Evolutionary conservation across 306 rosid genomes (phyloP).

Genomic region (Castanopsis chinensis): DNA sequence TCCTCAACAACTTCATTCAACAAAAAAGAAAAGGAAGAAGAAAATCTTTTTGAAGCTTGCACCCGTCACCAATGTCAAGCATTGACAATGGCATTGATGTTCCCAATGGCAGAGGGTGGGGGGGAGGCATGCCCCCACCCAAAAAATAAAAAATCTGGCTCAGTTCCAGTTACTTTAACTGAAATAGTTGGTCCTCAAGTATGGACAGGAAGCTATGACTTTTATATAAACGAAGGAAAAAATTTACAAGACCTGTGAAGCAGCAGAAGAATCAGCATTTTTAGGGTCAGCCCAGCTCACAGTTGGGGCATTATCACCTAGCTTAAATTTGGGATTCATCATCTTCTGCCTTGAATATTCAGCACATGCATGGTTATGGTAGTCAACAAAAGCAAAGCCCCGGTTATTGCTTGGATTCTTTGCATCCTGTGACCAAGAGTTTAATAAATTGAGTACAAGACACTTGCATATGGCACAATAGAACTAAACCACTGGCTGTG

Average conservation of each 20-base stretch:
- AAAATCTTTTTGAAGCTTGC: neutral
- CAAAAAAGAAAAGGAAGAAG: neutral
- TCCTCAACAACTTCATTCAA: too few species aligned
- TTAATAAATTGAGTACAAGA: conserved; percentile 18
- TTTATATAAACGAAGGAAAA: neutral
- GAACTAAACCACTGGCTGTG: conserved; percentile 3
- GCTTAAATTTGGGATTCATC: conserved; percentile 83
- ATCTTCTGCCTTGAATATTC: conserved; percentile 85
- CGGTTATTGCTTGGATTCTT: conserved; percentile 77
- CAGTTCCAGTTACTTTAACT: conserved; percentile 7
- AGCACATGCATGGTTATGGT: conserved; percentile 92
- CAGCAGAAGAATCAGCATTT: conserved; percentile 85
- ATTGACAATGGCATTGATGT: neutral
- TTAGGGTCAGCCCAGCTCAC: conserved; percentile 99
- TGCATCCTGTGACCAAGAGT: conserved; percentile 64
- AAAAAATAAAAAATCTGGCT: too few species aligned
- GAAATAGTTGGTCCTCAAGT: conserved; percentile 14
- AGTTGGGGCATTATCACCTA: conserved; percentile 85
- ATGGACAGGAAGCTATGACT: neutral
- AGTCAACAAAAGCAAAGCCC: conserved; percentile 94
- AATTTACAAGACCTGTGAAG: conserved; percentile 70
- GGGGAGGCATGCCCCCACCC: too few species aligned
- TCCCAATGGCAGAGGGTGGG: neutral
- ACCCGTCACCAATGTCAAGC: neutral
- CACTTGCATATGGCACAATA: conserved; percentile 8